Percentiles rank a stretch among this genome's conserved stretches.
phyloP scores from a whole-genome alignment of 108 stramenopile genomes.

The Fistulifera pelliculosa region DNA sequence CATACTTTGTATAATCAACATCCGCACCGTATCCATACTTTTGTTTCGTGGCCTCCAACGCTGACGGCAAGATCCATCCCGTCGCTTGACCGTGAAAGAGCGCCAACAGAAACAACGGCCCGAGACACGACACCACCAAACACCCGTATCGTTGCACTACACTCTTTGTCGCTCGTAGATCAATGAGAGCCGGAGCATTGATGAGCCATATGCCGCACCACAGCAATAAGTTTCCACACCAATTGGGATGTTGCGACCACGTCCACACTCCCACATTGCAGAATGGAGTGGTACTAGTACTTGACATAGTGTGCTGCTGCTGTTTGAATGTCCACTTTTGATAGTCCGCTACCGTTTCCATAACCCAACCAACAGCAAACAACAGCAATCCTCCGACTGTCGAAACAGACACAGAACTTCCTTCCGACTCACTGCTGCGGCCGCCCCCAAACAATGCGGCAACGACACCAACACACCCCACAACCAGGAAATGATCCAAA shows the following conservation, averaged over 20 bases:
- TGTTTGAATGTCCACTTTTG: constrained; percentile 78
- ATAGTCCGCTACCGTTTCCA: constrained; percentile 57
- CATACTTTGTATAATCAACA: constrained; percentile 36
- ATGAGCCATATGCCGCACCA: constrained; percentile 67
- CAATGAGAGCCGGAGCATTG: constrained; percentile 52
- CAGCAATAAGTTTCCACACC: constrained; percentile 62
- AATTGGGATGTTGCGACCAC: constrained; percentile 78
- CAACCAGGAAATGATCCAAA: constrained; percentile 61
- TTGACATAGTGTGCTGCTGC: constrained; percentile 10
- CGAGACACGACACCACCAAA: constrained; percentile 33
- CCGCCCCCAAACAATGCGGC: constrained; percentile 58
- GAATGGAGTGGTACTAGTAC: constrained; percentile 37
- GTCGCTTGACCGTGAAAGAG: constrained; percentile 56
- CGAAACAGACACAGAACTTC: constrained; percentile 10
- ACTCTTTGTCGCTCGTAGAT: background rate
- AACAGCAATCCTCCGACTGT: constrained; percentile 23
- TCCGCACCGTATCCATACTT: constrained; percentile 56
- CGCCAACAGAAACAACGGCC: constrained; percentile 47
- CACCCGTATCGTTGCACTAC: constrained; percentile 12
- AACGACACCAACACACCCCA: constrained; percentile 64
- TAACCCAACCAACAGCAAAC: constrained; percentile 33
- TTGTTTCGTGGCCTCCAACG: constrained; percentile 20
- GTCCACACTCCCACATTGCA: constrained; percentile 73
- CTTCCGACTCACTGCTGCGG: constrained; percentile 11
- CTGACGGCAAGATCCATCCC: constrained; percentile 22